Percentiles rank a stretch among this genome's conserved stretches.
Conservation (phyloP, 371 early-diverging fungal genomes). For the Fennellomyces sp. region DNA sequence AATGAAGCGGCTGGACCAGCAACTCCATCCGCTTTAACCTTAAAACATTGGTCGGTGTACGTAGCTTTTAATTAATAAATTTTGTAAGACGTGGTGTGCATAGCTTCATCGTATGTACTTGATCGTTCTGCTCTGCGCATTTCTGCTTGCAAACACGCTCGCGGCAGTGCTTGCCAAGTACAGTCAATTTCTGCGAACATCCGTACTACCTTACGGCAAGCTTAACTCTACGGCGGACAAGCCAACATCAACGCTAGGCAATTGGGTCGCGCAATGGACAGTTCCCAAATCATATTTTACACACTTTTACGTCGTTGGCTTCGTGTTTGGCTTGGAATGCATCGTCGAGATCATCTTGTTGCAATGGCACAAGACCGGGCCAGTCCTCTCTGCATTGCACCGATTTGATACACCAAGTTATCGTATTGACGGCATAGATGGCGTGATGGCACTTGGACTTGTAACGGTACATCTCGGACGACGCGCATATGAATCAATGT, state of each 20-base stretch:
- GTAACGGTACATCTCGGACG: slow-evolving; percentile 57
- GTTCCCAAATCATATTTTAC: slow-evolving; percentile 71
- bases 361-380: slow-evolving; percentile 3
- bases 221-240: slow-evolving; percentile 29
- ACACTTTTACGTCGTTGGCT: slow-evolving; percentile 70
- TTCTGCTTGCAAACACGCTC: too few species aligned
- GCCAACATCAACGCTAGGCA: slow-evolving; percentile 22
- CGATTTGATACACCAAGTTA: slow-evolving; percentile 24
- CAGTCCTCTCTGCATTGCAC: slow-evolving; percentile 16
- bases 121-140: too few species aligned
- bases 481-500: slow-evolving; percentile 69
- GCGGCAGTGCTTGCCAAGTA: slow-evolving; percentile 35
- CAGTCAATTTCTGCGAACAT: slow-evolving; percentile 27
- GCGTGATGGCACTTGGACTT: slow-evolving; percentile 48
- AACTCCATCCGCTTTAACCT: too few species aligned
- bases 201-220: slow-evolving; percentile 51
- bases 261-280: slow-evolving; percentile 26
- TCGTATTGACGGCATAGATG: slow-evolving; percentile 17
- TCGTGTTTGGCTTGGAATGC: slow-evolving; percentile 25
- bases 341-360: slow-evolving; percentile 19
- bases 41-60: too few species aligned
- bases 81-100: too few species aligned
- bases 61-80: too few species aligned
- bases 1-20: too few species aligned
- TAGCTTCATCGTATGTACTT: too few species aligned